phyloP scores from a whole-genome alignment of 169 alveolate genomes.

The Eimeria praecox region DNA sequence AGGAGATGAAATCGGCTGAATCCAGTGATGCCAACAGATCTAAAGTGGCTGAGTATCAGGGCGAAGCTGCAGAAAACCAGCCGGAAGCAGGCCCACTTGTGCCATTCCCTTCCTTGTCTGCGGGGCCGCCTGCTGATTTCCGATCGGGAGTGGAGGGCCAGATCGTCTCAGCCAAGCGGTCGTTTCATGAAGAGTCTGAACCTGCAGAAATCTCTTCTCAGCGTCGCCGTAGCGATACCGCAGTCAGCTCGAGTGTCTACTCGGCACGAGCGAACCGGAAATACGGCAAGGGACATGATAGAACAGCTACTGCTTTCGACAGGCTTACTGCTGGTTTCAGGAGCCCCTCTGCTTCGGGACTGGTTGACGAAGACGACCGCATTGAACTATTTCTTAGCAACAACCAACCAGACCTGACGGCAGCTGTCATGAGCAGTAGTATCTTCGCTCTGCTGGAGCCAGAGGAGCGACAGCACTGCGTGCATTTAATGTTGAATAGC shows the following conservation, averaged over 20 bases:
- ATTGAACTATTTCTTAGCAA: conserved; percentile 30
- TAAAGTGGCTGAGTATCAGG: not conserved
- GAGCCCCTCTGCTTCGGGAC: not conserved
- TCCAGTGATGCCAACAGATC: not conserved
- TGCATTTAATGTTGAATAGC: conserved; percentile 38
- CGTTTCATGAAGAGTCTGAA: not conserved
- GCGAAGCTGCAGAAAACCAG: not conserved
- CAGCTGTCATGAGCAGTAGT: conserved; percentile 71
- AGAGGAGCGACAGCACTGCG: conserved; percentile 66
- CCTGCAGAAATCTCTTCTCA: not conserved
- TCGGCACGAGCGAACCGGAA: not conserved
- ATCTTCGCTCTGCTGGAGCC: conserved; percentile 66
- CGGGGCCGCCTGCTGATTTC: conserved; percentile 50
- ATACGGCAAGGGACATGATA: not conserved
- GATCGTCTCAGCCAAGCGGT: not conserved
- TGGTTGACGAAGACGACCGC: conserved; percentile 53
- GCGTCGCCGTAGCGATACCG: conserved; percentile 58
- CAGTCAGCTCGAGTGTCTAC: not conserved
- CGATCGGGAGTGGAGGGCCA: not conserved
- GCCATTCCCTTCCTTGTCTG: conserved; percentile 44
- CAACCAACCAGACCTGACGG: conserved; percentile 40
- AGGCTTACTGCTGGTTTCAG: not conserved
- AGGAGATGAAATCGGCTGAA: not conserved
- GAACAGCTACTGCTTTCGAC: conserved; percentile 44
- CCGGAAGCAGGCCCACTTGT: conserved; percentile 29